These are phyloP conservation scores for Helichrysum umbraculigerum DNA, from an alignment of 129 eudicot species.

Conservation along the genomic window DNA sequence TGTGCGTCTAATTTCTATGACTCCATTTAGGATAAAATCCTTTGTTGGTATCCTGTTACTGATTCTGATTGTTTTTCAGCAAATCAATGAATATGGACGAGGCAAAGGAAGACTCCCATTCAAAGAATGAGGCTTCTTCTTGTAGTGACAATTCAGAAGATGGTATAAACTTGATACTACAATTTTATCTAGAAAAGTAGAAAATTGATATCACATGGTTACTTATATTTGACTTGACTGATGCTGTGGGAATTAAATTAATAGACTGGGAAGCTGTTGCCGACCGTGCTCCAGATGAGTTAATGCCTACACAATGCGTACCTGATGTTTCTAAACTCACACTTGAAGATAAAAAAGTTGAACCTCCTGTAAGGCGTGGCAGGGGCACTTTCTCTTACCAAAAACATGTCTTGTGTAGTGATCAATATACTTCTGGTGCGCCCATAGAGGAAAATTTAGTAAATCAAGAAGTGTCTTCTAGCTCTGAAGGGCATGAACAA, in stretches of 20 bases:
- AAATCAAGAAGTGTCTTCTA: conserved; percentile 28
- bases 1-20: not conserved
- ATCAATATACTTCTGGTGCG: conserved; percentile 43
- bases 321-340: conserved; percentile 56
- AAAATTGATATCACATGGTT: not conserved
- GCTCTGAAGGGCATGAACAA: conserved; percentile 40
- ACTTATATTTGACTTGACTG: conserved; percentile 14
- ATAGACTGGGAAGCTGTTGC: conserved; percentile 97
- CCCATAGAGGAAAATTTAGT: conserved; percentile 32
- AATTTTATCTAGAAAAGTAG: not conserved
- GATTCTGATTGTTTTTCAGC: conserved; percentile 34
- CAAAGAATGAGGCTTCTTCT: conserved; percentile 34
- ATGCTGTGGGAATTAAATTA: conserved; percentile 20
- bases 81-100: conserved; percentile 20
- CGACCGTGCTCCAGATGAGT: conserved; percentile 84
- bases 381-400: conserved; percentile 85
- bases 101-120: conserved; percentile 28
- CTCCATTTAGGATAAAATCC: not conserved
- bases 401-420: conserved; percentile 72
- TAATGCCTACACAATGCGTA: conserved; percentile 49
- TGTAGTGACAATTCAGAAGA: conserved; percentile 45
- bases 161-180: conserved; percentile 38
- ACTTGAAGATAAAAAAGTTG: conserved; percentile 48
- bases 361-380: conserved; percentile 67
- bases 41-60: conserved; percentile 1